Conservation (phyloP, 805 yeast genomes). For the Candida maltosa region DNA sequence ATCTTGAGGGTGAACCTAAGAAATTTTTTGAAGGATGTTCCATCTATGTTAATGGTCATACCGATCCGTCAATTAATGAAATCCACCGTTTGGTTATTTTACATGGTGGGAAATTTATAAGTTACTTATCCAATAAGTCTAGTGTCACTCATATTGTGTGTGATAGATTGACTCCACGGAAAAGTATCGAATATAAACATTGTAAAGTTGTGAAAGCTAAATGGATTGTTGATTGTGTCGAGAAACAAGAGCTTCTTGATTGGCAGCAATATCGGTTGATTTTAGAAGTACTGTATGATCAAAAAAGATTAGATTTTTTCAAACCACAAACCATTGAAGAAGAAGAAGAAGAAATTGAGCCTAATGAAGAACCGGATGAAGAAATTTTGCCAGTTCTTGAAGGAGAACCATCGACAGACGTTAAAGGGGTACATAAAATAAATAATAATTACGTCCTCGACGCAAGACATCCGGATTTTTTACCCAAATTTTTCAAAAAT, state of each 20-base stretch:
- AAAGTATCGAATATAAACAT: conserved; percentile 59
- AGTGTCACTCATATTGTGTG: conserved; percentile 85
- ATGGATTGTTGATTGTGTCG: conserved; percentile 74
- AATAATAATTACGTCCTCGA: conserved; percentile 30
- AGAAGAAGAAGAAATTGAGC: conserved; percentile 1
- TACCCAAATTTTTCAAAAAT: conserved; percentile 67
- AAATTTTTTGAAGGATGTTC: conserved; percentile 59
- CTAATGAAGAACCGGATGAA: conserved; percentile 1
- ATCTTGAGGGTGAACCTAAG: conserved; percentile 10
- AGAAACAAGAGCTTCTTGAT: conserved; percentile 43
- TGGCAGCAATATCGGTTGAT: conserved; percentile 70
- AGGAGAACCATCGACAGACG: conserved; percentile 3
- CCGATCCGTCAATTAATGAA: conserved; percentile 72
- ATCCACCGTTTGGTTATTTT: conserved; percentile 67
- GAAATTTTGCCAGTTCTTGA: conserved; percentile 7
- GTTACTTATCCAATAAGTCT: conserved; percentile 66
- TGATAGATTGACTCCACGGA: conserved; percentile 71
- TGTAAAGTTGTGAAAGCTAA: conserved; percentile 76
- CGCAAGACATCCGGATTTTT: conserved; percentile 75
- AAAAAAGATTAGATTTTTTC: conserved; percentile 32
- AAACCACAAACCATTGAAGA: conserved; percentile 4
- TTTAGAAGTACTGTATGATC: conserved; percentile 52
- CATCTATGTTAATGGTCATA: conserved; percentile 86
- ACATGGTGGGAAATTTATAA: conserved; percentile 78
- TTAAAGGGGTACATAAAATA: conserved; percentile 8